Evolutionary conservation across 371 early-diverging fungal species (phyloP).

Genomic region (Parasitella parasitica): DNA sequence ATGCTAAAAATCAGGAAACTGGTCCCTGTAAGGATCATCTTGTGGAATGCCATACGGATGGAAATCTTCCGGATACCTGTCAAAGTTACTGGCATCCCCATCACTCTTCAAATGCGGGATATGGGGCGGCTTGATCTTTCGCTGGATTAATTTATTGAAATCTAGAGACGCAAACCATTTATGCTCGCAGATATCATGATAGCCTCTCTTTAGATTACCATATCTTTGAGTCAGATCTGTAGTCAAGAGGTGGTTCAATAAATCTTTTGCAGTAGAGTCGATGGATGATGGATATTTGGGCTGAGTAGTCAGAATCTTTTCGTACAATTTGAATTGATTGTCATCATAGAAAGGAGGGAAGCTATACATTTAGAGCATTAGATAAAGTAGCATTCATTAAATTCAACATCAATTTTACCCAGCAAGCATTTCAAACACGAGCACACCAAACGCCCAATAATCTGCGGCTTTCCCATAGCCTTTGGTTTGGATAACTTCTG

Average conservation of each 20-base stretch:
- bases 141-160: slow-evolving; percentile 59
- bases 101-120: slow-evolving; percentile 59
- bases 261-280: slow-evolving; percentile 82
- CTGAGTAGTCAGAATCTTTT: slow-evolving; percentile 84
- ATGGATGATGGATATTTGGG: slow-evolving; percentile 82
- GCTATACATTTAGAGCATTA: slow-evolving; percentile 9
- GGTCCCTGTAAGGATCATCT: slow-evolving; percentile 24
- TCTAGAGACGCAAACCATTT: slow-evolving; percentile 73
- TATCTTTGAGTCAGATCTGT: slow-evolving; percentile 83
- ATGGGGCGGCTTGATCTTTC: slow-evolving; percentile 66
- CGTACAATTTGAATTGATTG: slow-evolving; percentile 89
- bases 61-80: slow-evolving; percentile 58
- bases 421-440: slow-evolving; percentile 90
- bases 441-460: slow-evolving; percentile 92
- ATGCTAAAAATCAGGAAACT: slow-evolving; percentile 31
- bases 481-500: slow-evolving; percentile 89
- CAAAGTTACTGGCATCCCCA: slow-evolving; percentile 71
- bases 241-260: slow-evolving; percentile 81
- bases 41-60: slow-evolving; percentile 15
- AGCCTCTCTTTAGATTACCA: slow-evolving; percentile 84
- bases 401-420: slow-evolving; percentile 53
- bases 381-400: neutral
- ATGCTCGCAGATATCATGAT: slow-evolving; percentile 67
- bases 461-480: slow-evolving; percentile 92
- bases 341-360: slow-evolving; percentile 95